Base-by-base conservation (phyloP, 352 stramenopile genomes). In the Blastocystis sp. region DNA sequence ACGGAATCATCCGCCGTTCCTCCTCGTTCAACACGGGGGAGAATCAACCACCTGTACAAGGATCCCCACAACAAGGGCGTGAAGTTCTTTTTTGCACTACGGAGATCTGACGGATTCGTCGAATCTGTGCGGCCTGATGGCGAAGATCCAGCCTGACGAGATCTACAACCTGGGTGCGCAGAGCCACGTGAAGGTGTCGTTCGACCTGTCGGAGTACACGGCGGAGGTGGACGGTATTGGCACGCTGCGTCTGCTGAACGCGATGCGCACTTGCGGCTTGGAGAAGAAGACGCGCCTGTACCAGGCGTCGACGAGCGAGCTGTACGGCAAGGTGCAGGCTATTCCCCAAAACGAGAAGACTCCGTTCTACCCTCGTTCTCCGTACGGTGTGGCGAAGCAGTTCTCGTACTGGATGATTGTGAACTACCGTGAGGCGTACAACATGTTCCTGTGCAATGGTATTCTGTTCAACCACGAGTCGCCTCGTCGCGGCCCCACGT, bases 401-500 rank as follows among this genome's bases (percentile, higher is more conserved):
- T 99, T 98, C 90, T 96, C 96, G 0, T 98, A 95, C 90, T 99
- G 96, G 96, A 98, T 97, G 88, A 91, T 98, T 9, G 93, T 98
- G 60, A 99, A 99, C 92, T 98, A 99, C 90, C 93, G 96, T 77
- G 96, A 99, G 90, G 96, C 96, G 11, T 98, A 98, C 90, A 91
- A 91, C 66, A 95, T 96, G 92, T 95, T 93, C 88, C 92, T 96
- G 14, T 95, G 95, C 62, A 99, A 98, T 87, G 96, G 96, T 70
- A 99, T 99, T 89, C 90, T 99, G 23, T 99, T 99, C 93, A 99
- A 99, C 92, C 96, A 99, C 91, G 96, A 99, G 90, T 98, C 94
- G 86, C 96, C 96, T 56, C 94, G 96, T 67, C 94, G 96, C 77
- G 96, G 96, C 45, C 94, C 94, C 41, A 98, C 96, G 0, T 99